Evolutionary conservation across 768 basidiomycete genomes (phyloP).

Genomic region (Leccinellum luteum): DNA sequence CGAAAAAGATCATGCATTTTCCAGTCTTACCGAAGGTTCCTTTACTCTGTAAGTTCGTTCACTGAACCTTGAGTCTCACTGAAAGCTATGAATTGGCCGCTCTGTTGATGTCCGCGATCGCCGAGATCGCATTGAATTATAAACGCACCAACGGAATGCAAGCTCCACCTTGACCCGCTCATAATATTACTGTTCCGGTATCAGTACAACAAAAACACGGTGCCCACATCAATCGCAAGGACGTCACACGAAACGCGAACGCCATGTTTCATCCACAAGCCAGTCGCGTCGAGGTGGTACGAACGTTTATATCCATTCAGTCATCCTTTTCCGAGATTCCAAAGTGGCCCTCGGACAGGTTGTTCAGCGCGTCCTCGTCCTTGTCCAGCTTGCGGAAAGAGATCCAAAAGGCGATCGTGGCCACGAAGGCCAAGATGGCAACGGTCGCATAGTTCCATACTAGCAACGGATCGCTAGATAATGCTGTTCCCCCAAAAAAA

Average conservation of each 20-base stretch:
- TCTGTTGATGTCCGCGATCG: no score
- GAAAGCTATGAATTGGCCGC: no score
- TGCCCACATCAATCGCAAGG: neutral
- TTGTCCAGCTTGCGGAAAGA: constrained; percentile 55
- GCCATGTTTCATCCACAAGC: neutral
- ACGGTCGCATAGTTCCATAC: constrained; percentile 73
- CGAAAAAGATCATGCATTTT: no score
- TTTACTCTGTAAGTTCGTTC: no score
- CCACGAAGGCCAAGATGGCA: constrained; percentile 50
- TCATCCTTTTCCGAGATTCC: constrained; percentile 4
- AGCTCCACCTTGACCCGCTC: neutral
- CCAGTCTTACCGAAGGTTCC: no score
- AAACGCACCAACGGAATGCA: neutral
- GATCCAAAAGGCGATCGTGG: constrained; percentile 55
- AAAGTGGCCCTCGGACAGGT: constrained; percentile 41
- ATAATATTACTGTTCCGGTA: neutral
- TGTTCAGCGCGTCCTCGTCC: constrained; percentile 63
- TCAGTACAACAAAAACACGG: neutral
- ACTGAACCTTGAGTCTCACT: no score
- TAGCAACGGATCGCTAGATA: constrained; percentile 68
- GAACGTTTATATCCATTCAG: neutral
- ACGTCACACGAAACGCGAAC: neutral
- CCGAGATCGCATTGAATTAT: no score
- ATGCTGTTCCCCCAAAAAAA: constrained; percentile 33
- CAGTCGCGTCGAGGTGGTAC: neutral